Conservation (phyloP, 768 basidiomycete species). For the Obba rivulosa region DNA sequence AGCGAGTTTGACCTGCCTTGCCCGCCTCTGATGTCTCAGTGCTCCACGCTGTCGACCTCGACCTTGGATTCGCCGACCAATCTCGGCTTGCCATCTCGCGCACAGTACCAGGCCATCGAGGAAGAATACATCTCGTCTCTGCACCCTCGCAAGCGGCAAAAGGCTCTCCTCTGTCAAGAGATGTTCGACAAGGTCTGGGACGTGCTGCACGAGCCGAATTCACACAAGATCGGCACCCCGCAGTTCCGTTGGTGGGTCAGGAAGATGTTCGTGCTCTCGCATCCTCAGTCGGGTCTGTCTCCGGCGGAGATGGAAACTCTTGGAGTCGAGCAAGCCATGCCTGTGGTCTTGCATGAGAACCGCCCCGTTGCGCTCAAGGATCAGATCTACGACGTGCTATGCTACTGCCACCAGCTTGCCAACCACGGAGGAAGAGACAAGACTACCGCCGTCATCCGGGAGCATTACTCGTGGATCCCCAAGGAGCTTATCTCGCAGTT, state of each 20-base stretch:
- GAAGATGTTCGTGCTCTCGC: conserved; percentile 65
- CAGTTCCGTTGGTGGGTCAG: conserved; percentile 83
- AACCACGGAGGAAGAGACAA: conserved; percentile 77
- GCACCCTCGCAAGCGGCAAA: conserved; percentile 52
- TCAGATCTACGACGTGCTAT: conserved; percentile 73
- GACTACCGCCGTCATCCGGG: conserved; percentile 60
- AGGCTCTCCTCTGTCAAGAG: conserved; percentile 66
- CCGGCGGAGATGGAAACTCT: conserved; percentile 9
- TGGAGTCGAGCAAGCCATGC: conserved; percentile 9
- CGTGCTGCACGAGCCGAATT: conserved; percentile 50
- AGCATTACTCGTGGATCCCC: conserved; percentile 78
- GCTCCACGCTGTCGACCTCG: background rate
- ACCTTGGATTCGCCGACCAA: conserved; percentile 11
- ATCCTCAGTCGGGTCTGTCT: conserved; percentile 14
- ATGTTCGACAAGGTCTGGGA: conserved; percentile 73
- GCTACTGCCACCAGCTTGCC: conserved; percentile 61
- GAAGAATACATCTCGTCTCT: conserved; percentile 53
- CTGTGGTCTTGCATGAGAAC: conserved; percentile 65
- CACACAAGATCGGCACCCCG: conserved; percentile 42
- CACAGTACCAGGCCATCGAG: conserved; percentile 56
- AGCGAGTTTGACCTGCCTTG: background rate
- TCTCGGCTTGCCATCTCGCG: conserved; percentile 57
- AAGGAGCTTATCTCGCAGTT: conserved; percentile 79
- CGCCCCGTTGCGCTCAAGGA: conserved; percentile 73
- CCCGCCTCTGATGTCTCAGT: background rate